Conservation (phyloP, 768 basidiomycete species). For the Hypsizygus marmoreus region DNA sequence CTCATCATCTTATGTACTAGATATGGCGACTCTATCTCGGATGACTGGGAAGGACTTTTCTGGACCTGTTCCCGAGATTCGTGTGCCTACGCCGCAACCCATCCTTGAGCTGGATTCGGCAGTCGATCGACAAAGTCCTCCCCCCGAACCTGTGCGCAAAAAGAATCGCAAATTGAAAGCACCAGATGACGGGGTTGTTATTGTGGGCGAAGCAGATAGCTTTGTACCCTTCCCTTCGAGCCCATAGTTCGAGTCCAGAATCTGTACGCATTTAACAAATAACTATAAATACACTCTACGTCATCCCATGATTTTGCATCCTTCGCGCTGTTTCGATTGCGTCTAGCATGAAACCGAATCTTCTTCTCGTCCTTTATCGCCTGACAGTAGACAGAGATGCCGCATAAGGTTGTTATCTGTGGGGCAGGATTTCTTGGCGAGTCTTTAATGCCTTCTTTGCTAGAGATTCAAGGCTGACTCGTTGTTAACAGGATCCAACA, state of each 20-base stretch:
- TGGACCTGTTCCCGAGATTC: constrained; percentile 75
- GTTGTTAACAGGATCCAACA: constrained; percentile 49
- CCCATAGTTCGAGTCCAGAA: constrained; percentile 7
- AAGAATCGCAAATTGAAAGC: constrained; percentile 28
- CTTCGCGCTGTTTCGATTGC: too few species aligned
- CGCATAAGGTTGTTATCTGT: constrained; percentile 48
- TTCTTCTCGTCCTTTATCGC: constrained; percentile 1
- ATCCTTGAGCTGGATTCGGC: constrained; percentile 18
- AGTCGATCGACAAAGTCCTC: constrained; percentile 15
- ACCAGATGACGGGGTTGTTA: constrained; percentile 35
- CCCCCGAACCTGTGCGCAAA: constrained; percentile 12
- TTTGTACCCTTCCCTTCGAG: constrained; percentile 25
- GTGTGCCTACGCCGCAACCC: constrained; percentile 37
- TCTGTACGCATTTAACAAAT: constrained; percentile 3
- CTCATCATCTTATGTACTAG: constrained; percentile 33
- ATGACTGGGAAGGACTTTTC: constrained; percentile 89
- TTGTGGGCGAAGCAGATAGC: constrained; percentile 38
- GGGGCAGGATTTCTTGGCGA: constrained; percentile 66
- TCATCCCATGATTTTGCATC: too few species aligned
- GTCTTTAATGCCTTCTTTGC: too few species aligned
- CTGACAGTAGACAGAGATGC: constrained; percentile 1
- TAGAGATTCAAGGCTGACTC: too few species aligned
- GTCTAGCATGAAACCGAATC: too few species aligned
- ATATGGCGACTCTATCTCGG: constrained; percentile 70
- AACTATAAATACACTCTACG: not conserved